Evolutionary conservation across 208 protist genomes (phyloP).

Genomic region (Trypanosoma rangeli): DNA sequence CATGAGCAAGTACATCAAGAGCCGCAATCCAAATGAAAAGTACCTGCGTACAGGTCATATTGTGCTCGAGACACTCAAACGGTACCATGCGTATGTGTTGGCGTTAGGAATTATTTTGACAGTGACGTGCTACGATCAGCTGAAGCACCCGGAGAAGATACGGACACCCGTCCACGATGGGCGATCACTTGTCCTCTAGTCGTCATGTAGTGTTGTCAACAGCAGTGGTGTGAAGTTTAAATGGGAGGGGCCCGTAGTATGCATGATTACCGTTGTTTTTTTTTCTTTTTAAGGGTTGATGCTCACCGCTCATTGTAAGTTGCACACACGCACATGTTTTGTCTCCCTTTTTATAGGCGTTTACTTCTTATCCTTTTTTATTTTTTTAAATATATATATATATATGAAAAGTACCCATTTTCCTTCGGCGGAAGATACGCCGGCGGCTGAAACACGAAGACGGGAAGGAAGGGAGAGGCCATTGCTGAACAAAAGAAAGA

Average conservation of each 20-base stretch:
- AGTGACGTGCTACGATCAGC: constrained; percentile 66
- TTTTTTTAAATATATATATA: background rate
- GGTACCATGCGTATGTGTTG: constrained; percentile 80
- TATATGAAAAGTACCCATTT: background rate
- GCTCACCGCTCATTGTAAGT: background rate
- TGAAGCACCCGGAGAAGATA: constrained; percentile 58
- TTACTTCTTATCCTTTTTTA: constrained; percentile 3
- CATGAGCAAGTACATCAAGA: constrained; percentile 86
- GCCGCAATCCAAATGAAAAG: constrained; percentile 86
- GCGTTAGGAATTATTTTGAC: constrained; percentile 59
- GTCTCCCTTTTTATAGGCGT: background rate
- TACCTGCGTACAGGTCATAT: constrained; percentile 82
- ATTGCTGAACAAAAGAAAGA: background rate
- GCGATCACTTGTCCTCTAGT: constrained; percentile 79
- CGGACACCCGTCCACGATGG: constrained; percentile 69
- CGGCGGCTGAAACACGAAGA: background rate
- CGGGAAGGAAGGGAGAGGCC: background rate
- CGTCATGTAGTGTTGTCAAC: background rate
- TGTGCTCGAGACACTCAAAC: constrained; percentile 77
- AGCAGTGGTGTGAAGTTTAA: background rate
- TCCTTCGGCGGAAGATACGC: background rate
- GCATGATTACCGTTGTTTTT: background rate
- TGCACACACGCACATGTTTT: background rate
- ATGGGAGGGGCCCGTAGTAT: background rate
- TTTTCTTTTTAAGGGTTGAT: background rate